These are phyloP conservation scores for Porpolomopsis calyptriformis DNA, from an alignment of 768 basidiomycete genomes.

Conservation along the genomic window DNA sequence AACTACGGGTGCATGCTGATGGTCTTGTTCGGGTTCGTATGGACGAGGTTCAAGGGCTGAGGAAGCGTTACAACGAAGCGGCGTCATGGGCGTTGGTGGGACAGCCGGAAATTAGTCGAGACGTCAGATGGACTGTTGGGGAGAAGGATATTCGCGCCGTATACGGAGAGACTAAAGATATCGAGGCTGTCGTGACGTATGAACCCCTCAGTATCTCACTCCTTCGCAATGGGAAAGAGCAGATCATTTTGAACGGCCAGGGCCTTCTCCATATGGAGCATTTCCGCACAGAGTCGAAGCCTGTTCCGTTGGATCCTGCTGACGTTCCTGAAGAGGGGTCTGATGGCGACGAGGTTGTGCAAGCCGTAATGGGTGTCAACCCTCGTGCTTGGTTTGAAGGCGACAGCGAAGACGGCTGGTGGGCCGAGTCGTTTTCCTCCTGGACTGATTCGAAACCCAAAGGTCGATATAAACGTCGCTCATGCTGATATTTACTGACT, in stretches of 20 bases:
- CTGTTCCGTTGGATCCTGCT: slow-evolving; percentile 33
- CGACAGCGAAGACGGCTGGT: slow-evolving; percentile 69
- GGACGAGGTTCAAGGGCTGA: slow-evolving; percentile 74
- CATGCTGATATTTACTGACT: background rate
- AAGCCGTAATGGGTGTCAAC: slow-evolving; percentile 45
- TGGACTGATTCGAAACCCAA: slow-evolving; percentile 96
- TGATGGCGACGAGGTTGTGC: slow-evolving; percentile 33
- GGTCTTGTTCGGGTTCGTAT: slow-evolving; percentile 87
- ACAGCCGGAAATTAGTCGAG: slow-evolving; percentile 54
- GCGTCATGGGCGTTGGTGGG: slow-evolving; percentile 77
- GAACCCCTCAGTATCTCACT: slow-evolving; percentile 69
- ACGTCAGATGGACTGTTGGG: slow-evolving; percentile 54
- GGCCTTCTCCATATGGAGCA: slow-evolving; percentile 97
- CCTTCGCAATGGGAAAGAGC: slow-evolving; percentile 62
- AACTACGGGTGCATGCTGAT: slow-evolving; percentile 76
- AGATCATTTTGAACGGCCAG: slow-evolving; percentile 81
- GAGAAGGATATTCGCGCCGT: slow-evolving; percentile 53
- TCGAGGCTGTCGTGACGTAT: slow-evolving; percentile 61
- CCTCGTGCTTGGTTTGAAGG: slow-evolving; percentile 80
- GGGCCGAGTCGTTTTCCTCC: slow-evolving; percentile 79
- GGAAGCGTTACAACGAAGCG: slow-evolving; percentile 86
- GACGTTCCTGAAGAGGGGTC: slow-evolving; percentile 33
- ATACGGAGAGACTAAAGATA: slow-evolving; percentile 54
- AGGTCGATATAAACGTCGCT: slow-evolving; percentile 36
- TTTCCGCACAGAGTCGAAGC: slow-evolving; percentile 52